A percentile compares a stretch with the other conserved stretches of the same genome.
Evolutionary conservation across 805 yeast species (phyloP).

Genomic region (Candida yuanshanica): DNA sequence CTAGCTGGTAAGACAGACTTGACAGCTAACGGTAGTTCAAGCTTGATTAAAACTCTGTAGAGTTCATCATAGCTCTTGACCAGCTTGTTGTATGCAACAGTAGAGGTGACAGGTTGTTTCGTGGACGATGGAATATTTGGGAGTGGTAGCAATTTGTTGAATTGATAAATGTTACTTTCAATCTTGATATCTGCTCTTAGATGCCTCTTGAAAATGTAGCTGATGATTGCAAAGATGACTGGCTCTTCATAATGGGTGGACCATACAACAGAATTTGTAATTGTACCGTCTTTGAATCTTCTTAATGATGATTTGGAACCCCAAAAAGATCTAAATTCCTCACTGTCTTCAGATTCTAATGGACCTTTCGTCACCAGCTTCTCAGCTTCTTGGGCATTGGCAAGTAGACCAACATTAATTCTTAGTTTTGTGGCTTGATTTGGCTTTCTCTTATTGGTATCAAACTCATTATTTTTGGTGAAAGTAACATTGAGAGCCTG

Average conservation of each 20-base stretch:
- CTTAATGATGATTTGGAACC: slow-evolving; percentile 80
- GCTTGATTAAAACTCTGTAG: slow-evolving; percentile 42
- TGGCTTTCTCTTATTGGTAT: slow-evolving; percentile 49
- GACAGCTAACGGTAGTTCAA: slow-evolving; percentile 62
- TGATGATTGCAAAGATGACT: slow-evolving; percentile 57
- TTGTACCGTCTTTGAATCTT: slow-evolving; percentile 88
- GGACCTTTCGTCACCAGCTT: slow-evolving; percentile 88
- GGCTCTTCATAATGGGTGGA: slow-evolving; percentile 50
- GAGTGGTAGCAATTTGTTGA: slow-evolving; percentile 49
- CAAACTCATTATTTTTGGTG: slow-evolving; percentile 25
- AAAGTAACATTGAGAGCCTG: slow-evolving; percentile 30
- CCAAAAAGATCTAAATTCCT: slow-evolving; percentile 81
- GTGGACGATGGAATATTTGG: slow-evolving; percentile 56
- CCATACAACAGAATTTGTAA: slow-evolving; percentile 92
- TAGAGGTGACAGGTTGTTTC: slow-evolving; percentile 43
- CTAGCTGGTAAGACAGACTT: slow-evolving; percentile 72
- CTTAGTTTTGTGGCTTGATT: slow-evolving; percentile 24
- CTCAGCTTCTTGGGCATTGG: slow-evolving; percentile 71
- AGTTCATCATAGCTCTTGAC: slow-evolving; percentile 54
- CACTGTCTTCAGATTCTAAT: slow-evolving; percentile 48
- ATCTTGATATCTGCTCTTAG: slow-evolving; percentile 37
- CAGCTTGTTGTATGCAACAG: slow-evolving; percentile 36
- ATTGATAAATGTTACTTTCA: slow-evolving; percentile 32
- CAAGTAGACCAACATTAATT: slow-evolving; percentile 54
- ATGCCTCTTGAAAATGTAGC: slow-evolving; percentile 60